Evolutionary conservation across 305 asterid genomes (phyloP).

Genomic region (Fraxinus greggii): DNA sequence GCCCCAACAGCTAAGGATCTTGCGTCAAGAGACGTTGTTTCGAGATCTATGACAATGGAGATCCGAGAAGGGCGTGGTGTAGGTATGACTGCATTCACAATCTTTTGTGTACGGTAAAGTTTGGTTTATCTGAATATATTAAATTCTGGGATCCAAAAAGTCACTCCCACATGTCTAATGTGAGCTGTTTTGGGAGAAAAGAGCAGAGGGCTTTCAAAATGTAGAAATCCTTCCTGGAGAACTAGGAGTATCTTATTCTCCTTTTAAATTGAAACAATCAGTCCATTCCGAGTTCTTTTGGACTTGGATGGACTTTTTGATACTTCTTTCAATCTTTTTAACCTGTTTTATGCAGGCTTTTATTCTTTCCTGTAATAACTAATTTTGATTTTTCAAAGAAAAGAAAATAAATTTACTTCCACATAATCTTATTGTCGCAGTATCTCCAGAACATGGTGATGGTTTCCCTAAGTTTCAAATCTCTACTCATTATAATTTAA

Average conservation of each 20-base stretch:
- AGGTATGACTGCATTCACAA: slow-evolving; percentile 46
- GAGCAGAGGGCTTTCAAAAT: background rate
- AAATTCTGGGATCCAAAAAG: background rate
- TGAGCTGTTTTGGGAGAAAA: background rate
- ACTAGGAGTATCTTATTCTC: background rate
- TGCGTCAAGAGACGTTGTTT: slow-evolving; percentile 98
- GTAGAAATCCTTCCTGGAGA: background rate
- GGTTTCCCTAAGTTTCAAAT: background rate
- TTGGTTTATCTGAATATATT: slow-evolving; percentile 7
- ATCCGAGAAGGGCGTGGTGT: slow-evolving; percentile 99
- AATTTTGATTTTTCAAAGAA: background rate
- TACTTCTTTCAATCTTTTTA: background rate
- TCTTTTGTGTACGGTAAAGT: background rate
- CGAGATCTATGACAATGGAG: slow-evolving; percentile 99
- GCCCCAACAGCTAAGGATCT: slow-evolving; percentile 99
- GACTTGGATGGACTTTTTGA: background rate
- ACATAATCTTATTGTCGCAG: background rate
- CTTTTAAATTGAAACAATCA: background rate
- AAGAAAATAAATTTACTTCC: background rate
- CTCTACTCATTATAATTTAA: background rate
- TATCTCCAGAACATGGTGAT: background rate
- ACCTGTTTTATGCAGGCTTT: background rate
- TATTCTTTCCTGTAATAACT: background rate
- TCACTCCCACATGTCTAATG: background rate
- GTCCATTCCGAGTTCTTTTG: background rate